phyloP scores from a whole-genome alignment of 176 grass and related monocot genomes.

The Rhynchospora pubera region DNA sequence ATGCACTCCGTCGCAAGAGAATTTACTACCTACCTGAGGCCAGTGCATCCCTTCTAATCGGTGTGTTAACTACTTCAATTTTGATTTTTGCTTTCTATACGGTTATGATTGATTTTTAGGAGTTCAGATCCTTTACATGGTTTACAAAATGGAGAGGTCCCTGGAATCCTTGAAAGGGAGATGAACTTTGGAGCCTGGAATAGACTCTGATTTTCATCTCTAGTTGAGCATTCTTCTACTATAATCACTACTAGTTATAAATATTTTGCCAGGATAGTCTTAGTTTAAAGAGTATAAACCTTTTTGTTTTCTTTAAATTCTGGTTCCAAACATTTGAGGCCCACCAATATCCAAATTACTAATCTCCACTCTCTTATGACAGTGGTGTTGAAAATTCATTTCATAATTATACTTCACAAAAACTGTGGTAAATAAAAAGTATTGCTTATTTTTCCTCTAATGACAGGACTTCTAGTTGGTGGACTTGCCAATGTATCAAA shows the following conservation, averaged over 20 bases:
- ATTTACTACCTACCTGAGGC: slow-evolving; percentile 89
- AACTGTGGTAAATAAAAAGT: neutral
- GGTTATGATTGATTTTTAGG: neutral
- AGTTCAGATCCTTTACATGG: neutral
- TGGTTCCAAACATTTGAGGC: neutral
- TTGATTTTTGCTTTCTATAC: neutral
- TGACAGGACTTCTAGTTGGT: slow-evolving; percentile 74
- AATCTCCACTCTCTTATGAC: neutral
- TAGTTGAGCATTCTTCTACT: neutral
- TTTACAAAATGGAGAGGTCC: neutral
- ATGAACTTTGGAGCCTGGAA: neutral
- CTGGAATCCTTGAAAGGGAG: too few relatives aligned
- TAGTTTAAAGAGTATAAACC: neutral
- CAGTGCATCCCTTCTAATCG: slow-evolving; percentile 84
- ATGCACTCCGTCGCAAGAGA: slow-evolving; percentile 83
- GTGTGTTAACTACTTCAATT: slow-evolving; percentile 9
- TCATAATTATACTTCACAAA: neutral
- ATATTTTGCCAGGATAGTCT: neutral
- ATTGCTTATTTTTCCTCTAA: slow-evolving; percentile 1
- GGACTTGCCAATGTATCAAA: slow-evolving; percentile 84
- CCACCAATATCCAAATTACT: neutral
- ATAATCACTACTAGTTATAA: neutral
- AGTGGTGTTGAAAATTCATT: neutral
- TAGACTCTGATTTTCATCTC: neutral
- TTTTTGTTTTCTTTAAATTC: neutral